Base-by-base conservation (phyloP, 2,329 filamentous ascomycete genomes). In the Boeremia lycopersici region DNA sequence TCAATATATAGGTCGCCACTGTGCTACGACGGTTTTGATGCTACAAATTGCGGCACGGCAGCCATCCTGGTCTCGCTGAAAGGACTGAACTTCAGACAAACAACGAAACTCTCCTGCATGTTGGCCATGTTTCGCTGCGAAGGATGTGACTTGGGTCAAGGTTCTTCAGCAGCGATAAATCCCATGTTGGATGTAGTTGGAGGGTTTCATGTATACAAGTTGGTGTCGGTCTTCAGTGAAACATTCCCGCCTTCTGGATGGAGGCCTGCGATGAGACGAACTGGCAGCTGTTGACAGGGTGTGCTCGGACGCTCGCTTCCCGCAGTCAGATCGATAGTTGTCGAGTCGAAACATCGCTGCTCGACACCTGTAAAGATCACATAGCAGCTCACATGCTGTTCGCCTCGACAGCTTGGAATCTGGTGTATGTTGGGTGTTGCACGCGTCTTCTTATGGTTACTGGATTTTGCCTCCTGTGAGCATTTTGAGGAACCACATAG, bases 211-310 rank as follows among this genome's bases (percentile, higher is more conserved):
- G 44, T 48, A 50, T 43, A 41, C 40, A 42, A 36, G 57, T 49
- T 53, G 59, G 52, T 50, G 50, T 42, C 43, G 51, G 42, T 34
- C 41, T 43, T 28, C 23, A 39, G 52, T 48, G 54, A 64, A 62
- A 64, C 60, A 34, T 49, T 57, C 64, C 62, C 56, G 50, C 54
- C 38, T 55, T 56, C 57, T 61, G 61, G 60, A 55, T 59, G 53
- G 49, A 56, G 41, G 46, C 41, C 46, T 17, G 13, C 53, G 47
- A 48, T 62, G 55, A 56, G 53, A 61, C 54, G 47, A 40, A 42
- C 51, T 61, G 55, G 48, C 41, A 53, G 51, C 55, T 57, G 45
- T 57, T 40, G 30, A 53, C 63, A 53, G 53, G 63, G 62, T 58
- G 63, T 54, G 63, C 66, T 65, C 61, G 53, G 66, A 47, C 57